A percentile compares a stretch with the other conserved stretches of the same genome.
Conservation (phyloP, 345 rosid genomes). For the Firmiana major region DNA sequence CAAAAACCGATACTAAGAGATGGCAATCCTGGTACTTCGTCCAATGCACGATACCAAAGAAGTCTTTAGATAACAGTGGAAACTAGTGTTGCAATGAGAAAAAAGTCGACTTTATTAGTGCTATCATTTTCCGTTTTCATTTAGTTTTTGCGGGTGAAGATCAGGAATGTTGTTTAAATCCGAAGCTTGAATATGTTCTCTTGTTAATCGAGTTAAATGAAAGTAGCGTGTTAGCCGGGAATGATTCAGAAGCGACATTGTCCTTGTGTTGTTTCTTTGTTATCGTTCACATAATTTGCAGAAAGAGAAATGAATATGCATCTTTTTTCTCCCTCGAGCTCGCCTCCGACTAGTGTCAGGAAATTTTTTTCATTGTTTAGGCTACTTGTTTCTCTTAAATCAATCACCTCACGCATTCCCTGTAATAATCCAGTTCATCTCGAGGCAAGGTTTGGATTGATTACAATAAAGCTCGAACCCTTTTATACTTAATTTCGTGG, state of each 20-base stretch:
- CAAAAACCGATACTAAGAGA: constrained; percentile 28
- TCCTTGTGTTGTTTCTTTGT: neutral
- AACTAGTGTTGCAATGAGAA: neutral
- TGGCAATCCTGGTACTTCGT: constrained; percentile 14
- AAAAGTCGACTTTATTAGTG: neutral
- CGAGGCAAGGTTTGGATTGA: neutral
- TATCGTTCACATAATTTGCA: neutral
- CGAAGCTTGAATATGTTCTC: neutral
- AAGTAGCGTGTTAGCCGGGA: neutral
- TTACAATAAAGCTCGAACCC: no score
- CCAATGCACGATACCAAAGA: constrained; percentile 41
- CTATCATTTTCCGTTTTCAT: neutral
- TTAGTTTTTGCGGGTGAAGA: neutral
- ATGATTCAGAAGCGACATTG: no score
- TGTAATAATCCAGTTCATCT: neutral
- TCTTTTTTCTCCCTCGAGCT: no score
- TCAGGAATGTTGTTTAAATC: neutral
- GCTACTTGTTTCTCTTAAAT: neutral
- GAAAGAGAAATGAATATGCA: neutral
- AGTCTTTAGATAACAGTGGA: constrained; percentile 29
- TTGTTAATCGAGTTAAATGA: neutral
- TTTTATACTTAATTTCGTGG: no score
- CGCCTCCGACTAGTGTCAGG: no score
- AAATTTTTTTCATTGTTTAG: neutral
- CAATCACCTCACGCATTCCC: neutral